Conservation (phyloP, 257 asterid species). For the Penstemon davidsonii region DNA sequence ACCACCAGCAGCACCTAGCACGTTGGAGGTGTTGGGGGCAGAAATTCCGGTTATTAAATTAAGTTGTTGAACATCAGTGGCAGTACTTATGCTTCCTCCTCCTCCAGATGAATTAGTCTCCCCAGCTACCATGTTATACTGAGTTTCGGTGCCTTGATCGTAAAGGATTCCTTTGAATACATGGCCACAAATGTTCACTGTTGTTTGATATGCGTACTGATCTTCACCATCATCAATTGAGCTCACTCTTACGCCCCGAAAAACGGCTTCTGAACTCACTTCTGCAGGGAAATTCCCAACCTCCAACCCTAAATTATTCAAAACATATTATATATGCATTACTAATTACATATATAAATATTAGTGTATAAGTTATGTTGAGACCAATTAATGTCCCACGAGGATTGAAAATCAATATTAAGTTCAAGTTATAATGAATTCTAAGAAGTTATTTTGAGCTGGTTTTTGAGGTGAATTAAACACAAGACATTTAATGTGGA, state of each 20-base stretch:
- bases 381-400: too few species aligned
- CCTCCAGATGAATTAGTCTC: slow-evolving; percentile 73
- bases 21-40: slow-evolving; percentile 38
- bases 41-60: slow-evolving; percentile 51
- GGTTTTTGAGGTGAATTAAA: too few species aligned
- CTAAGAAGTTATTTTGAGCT: too few species aligned
- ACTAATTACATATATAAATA: not conserved
- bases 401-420: too few species aligned
- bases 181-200: slow-evolving; percentile 89
- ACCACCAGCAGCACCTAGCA: slow-evolving; percentile 29
- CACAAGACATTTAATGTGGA: too few species aligned
- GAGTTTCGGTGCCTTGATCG: slow-evolving; percentile 82
- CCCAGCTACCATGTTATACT: slow-evolving; percentile 54
- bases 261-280: slow-evolving; percentile 68
- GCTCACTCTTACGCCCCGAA: slow-evolving; percentile 87
- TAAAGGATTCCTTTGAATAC: slow-evolving; percentile 86
- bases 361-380: too few species aligned
- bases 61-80: slow-evolving; percentile 53
- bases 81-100: slow-evolving; percentile 67
- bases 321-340: not conserved
- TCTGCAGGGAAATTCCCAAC: slow-evolving; percentile 79
- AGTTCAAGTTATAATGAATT: too few species aligned
- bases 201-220: slow-evolving; percentile 82
- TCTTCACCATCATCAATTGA: slow-evolving; percentile 70
- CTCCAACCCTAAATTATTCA: slow-evolving; percentile 62